These are phyloP conservation scores for Pezicula radicicola DNA, from an alignment of 2,329 filamentous ascomycete genomes.

Conservation along the genomic window DNA sequence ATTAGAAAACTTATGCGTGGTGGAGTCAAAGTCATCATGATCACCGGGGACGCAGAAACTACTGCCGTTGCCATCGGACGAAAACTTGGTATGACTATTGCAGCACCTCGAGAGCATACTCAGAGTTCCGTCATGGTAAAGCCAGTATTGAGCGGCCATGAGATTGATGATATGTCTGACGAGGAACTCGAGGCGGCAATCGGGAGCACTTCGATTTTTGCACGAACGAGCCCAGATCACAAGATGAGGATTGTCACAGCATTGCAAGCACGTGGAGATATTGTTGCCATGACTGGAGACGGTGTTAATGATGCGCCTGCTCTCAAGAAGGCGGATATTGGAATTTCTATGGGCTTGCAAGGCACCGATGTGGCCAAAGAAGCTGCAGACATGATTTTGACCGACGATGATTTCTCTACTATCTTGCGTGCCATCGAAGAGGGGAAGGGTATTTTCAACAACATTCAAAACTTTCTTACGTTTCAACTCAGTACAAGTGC, in stretches of 20 bases:
- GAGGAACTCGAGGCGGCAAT: slow-evolving; percentile 82
- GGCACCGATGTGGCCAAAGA: slow-evolving; percentile 98
- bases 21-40: slow-evolving; percentile 98
- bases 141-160: slow-evolving; percentile 80
- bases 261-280: slow-evolving; percentile 87
- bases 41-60: slow-evolving; percentile 93
- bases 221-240: slow-evolving; percentile 93
- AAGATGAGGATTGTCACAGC: slow-evolving; percentile 96
- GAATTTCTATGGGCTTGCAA: slow-evolving; percentile 92
- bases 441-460: slow-evolving; percentile 99
- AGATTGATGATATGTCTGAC: slow-evolving; percentile 90
- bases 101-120: slow-evolving; percentile 47
- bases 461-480: slow-evolving; percentile 98
- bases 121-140: slow-evolving; percentile 57
- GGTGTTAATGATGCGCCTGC: slow-evolving; percentile 97
- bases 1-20: slow-evolving; percentile 90
- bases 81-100: slow-evolving; percentile 91
- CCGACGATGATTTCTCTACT: slow-evolving; percentile 84
- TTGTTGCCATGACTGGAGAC: slow-evolving; percentile 98
- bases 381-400: slow-evolving; percentile 89
- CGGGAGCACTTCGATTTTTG: slow-evolving; percentile 88
- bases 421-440: slow-evolving; percentile 96
- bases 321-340: slow-evolving; percentile 95
- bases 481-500: slow-evolving; percentile 98
- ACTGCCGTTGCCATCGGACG: slow-evolving; percentile 92